phyloP scores from a whole-genome alignment of 306 rosid species.

The Cyclanthera cordifolia region DNA sequence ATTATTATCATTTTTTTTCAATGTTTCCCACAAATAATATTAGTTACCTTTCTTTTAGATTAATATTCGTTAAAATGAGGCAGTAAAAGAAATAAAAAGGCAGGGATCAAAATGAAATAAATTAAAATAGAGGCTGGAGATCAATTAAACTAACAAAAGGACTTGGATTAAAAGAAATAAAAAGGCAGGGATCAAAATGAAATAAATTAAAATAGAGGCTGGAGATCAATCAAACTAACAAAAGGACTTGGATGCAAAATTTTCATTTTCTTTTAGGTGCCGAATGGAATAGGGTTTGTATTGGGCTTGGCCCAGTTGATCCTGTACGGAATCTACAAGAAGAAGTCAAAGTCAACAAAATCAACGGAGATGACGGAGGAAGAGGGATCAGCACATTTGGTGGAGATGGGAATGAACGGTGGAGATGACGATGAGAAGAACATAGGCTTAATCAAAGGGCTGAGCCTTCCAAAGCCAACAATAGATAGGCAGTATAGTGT shows the following conservation, averaged over 20 bases:
- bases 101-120: too few relatives aligned
- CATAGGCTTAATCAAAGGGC: constrained; percentile 16
- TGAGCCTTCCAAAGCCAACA: constrained; percentile 35
- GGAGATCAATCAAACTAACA: too few relatives aligned
- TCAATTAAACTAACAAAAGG: too few relatives aligned
- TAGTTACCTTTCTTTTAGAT: too few relatives aligned
- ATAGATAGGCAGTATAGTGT: constrained; percentile 9
- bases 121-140: too few relatives aligned
- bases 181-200: too few relatives aligned
- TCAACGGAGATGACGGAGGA: constrained; percentile 13
- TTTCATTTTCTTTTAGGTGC: constrained; percentile 20
- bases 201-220: too few relatives aligned
- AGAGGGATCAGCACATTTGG: constrained; percentile 3
- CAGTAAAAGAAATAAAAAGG: too few relatives aligned
- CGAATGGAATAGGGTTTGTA: constrained; percentile 30
- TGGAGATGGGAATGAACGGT: constrained; percentile 3
- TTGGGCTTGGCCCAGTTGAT: constrained; percentile 31
- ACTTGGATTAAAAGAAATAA: not conserved
- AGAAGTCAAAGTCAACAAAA: constrained; percentile 15
- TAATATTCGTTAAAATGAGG: too few relatives aligned
- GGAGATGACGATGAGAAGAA: constrained; percentile 2
- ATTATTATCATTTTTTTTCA: too few relatives aligned
- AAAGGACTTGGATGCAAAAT: not conserved
- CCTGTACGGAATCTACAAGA: constrained; percentile 26
- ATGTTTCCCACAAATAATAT: too few relatives aligned